Evolutionary conservation across 805 yeast genomes (phyloP).

Genomic region (Sporopachydermia lactativora): DNA sequence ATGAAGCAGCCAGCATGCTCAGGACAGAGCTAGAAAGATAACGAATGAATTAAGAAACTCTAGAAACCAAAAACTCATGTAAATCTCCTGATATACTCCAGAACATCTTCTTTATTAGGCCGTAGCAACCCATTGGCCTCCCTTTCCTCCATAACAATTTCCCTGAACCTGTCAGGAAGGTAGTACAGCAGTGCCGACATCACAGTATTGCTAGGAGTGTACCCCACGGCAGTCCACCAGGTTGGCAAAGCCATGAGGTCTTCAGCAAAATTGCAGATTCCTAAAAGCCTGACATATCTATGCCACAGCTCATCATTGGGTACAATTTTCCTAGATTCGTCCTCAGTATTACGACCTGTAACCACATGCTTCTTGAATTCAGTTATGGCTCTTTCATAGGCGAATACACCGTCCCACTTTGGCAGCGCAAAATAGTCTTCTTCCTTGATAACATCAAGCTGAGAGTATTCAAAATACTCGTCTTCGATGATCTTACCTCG

Average conservation of each 20-base stretch:
- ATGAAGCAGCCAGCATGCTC: too few relatives aligned
- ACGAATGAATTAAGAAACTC: too few relatives aligned
- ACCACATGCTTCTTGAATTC: slow-evolving; percentile 30
- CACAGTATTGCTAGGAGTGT: slow-evolving; percentile 26
- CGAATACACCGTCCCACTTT: slow-evolving; percentile 36
- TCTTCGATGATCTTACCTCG: slow-evolving; percentile 3
- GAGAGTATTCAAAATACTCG: too few relatives aligned
- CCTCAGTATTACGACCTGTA: slow-evolving; percentile 7
- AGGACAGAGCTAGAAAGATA: too few relatives aligned
- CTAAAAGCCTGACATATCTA: slow-evolving; percentile 36
- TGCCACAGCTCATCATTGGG: slow-evolving; percentile 38
- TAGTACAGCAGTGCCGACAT: slow-evolving; percentile 25
- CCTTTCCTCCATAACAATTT: slow-evolving; percentile 13
- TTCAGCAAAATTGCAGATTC: slow-evolving; percentile 29
- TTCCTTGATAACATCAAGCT: slow-evolving; percentile 5
- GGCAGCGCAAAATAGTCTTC: slow-evolving; percentile 10
- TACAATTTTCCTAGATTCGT: slow-evolving; percentile 19
- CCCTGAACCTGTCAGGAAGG: slow-evolving; percentile 16
- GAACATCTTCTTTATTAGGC: background rate
- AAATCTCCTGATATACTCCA: background rate
- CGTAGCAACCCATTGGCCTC: slow-evolving; percentile 11
- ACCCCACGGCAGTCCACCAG: slow-evolving; percentile 38
- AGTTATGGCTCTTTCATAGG: slow-evolving; percentile 44
- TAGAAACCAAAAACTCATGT: too few relatives aligned
- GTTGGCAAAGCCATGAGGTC: slow-evolving; percentile 36